A percentile compares a stretch with the other conserved stretches of the same genome.
Evolutionary conservation across 495 filamentous ascomycete genomes (phyloP).

Genomic region (Jackrogersella minutella): DNA sequence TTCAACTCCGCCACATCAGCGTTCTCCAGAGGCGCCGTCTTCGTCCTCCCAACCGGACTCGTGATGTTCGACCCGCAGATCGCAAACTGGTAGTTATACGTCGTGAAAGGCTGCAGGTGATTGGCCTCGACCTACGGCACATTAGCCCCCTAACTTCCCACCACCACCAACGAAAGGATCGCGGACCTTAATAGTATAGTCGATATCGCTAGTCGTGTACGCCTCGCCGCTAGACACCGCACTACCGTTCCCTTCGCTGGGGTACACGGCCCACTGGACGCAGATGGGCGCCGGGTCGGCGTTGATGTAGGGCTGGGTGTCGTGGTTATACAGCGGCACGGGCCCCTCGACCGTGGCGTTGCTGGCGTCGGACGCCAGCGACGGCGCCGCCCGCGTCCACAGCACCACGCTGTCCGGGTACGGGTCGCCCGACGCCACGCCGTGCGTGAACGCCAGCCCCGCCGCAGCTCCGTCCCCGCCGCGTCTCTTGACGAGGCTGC

Average conservation of each 20-base stretch:
- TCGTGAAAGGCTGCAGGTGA: conserved; percentile 66
- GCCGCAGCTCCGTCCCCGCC: conserved; percentile 57
- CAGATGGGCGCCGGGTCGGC: conserved; percentile 65
- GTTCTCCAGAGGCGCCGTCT: conserved; percentile 58
- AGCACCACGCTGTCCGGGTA: conserved; percentile 70
- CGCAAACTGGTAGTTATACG: conserved; percentile 67
- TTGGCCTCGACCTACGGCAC: conserved; percentile 69
- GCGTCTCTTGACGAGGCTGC: no score
- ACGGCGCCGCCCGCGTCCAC: conserved; percentile 72
- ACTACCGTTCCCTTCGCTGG: conserved; percentile 49
- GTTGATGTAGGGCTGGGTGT: conserved; percentile 58
- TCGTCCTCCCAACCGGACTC: conserved; percentile 61
- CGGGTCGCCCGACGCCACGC: conserved; percentile 75
- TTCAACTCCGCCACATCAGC: conserved; percentile 53
- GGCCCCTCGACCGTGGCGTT: conserved; percentile 64
- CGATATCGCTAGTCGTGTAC: conserved; percentile 71
- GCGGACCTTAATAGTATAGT: conserved; percentile 71
- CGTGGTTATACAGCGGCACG: conserved; percentile 65
- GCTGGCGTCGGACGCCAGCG: conserved; percentile 59
- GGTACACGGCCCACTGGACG: conserved; percentile 59
- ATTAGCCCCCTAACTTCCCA: no score
- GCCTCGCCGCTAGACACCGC: conserved; percentile 49
- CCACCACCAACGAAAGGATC: no score
- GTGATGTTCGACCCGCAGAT: conserved; percentile 57
- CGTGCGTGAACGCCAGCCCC: conserved; percentile 70